phyloP scores from a whole-genome alignment of 192 early-diverging fungal species.

The Thoreauomyces humboldtii region DNA sequence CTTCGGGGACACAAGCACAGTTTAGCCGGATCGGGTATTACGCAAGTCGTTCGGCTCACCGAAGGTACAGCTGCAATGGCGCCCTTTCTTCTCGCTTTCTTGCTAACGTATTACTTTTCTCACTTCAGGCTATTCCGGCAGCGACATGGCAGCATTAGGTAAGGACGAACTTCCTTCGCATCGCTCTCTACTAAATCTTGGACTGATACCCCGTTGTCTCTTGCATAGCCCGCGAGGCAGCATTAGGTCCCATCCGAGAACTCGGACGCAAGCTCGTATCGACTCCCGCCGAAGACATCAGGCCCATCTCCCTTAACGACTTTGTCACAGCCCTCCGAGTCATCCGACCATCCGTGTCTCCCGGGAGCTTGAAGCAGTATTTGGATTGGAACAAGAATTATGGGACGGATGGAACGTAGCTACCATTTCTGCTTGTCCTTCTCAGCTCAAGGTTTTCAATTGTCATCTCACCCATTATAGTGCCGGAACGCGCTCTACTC shows the following conservation, averaged over 20 bases:
- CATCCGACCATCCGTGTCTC: slow-evolving; percentile 46
- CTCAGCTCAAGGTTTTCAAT: no score
- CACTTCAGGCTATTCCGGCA: slow-evolving; percentile 46
- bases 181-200: not conserved
- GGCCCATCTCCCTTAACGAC: slow-evolving; percentile 39
- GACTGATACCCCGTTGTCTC: not conserved
- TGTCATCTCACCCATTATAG: no score
- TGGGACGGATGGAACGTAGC: slow-evolving; percentile 37
- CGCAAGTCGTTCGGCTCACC: slow-evolving; percentile 29
- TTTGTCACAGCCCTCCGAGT: slow-evolving; percentile 36
- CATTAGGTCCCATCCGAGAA: slow-evolving; percentile 48
- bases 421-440: no score
- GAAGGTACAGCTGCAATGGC: slow-evolving; percentile 30
- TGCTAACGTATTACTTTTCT: no score
- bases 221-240: slow-evolving; percentile 49
- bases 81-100: no score
- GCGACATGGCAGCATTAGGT: slow-evolving; percentile 53
- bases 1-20: slow-evolving; percentile 37
- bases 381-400: slow-evolving; percentile 46
- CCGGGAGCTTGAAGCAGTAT: slow-evolving; percentile 29
- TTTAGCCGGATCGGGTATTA: slow-evolving; percentile 31
- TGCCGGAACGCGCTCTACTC: no score
- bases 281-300: slow-evolving; percentile 33
- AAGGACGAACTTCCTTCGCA: not conserved
- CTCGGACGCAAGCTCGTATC: slow-evolving; percentile 43